Base-by-base conservation (phyloP, 2,329 filamentous ascomycete genomes). In the Neoscytalidium dimidiatum region DNA sequence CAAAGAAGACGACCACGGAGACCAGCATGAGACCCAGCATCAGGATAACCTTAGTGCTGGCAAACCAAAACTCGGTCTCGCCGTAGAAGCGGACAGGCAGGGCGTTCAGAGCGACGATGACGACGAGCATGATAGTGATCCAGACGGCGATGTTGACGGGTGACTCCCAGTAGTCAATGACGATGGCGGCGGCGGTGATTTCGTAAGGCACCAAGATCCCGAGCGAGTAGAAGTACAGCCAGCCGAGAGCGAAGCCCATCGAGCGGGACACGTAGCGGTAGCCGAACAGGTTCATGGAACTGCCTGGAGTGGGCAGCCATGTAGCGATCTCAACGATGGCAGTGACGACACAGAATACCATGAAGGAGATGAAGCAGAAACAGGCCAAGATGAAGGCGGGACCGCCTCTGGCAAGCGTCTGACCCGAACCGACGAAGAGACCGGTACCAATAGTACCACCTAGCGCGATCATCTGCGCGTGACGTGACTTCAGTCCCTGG, bases 271-370 rank as follows among this genome's bases (percentile, higher is more conserved):
- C 77, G 67, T 81, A 82, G 41, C 81, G 79, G 29, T 77, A 74
- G 65, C 76, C 76, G 74, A 84, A 83, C 71, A 83, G 72, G 66
- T 81, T 78, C 80, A 85, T 83, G 65, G 83, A 80, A 65, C 43
- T 79, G 70, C 84, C 83, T 29, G 85, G 79, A 67, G 88, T 75
- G 3, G 87, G 85, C 60, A 90, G 82, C 79, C 86, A 88, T 33
- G 87, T 83, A 23, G 86, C 85, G 79, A 89, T 85, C 73, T 77
- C 75, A 73, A 75, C 74, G 64, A 83, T 80, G 56, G 78, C 80
- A 53, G 82, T 83, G 63, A 88, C 83, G 70, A 81, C 74, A 35
- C 73, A 73, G 66, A 77, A 78, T 51, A 85, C 74, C 68, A 84
- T 66, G 21, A 82, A 75, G 43, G 79, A 77, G 61, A 84, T 76